These are phyloP conservation scores for Hemisphaericaspora lyxosophila DNA, from an alignment of 1,139 yeast species.

Conservation along the genomic window DNA sequence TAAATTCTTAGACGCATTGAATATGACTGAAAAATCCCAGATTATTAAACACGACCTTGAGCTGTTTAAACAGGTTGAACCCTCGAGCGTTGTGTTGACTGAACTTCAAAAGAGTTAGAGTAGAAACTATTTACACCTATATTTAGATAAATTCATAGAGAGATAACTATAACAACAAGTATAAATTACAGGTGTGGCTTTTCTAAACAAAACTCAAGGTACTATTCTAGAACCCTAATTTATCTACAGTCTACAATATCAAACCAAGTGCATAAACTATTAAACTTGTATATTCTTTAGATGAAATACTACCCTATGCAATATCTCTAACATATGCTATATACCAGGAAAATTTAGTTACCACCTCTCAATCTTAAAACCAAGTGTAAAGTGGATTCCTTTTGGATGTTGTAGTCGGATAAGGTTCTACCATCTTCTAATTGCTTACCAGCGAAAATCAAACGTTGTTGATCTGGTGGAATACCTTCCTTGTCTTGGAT, in stretches of 20 bases:
- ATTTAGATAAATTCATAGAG: too few species aligned
- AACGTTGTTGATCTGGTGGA: conserved; percentile 55
- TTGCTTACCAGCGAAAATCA: conserved; percentile 60
- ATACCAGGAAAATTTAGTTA: conserved; percentile 56
- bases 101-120: conserved; percentile 20
- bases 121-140: too few species aligned
- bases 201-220: too few species aligned
- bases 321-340: not conserved
- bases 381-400: conserved; percentile 60
- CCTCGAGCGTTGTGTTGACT: conserved; percentile 31
- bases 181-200: too few species aligned
- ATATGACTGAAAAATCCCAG: not conserved
- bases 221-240: too few species aligned
- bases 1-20: conserved; percentile 16
- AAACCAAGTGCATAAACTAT: not conserved
- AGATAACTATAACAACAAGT: too few species aligned
- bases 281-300: not conserved
- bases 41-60: conserved; percentile 23
- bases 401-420: conserved; percentile 67
- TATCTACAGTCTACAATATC: conserved; percentile 1
- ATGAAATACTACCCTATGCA: conserved; percentile 2
- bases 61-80: conserved; percentile 24
- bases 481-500: conserved; percentile 57
- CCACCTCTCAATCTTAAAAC: conserved; percentile 67
- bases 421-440: conserved; percentile 67